Evolutionary conservation across 2,329 filamentous ascomycete species (phyloP).

Genomic region (Hypoxylon sp.): DNA sequence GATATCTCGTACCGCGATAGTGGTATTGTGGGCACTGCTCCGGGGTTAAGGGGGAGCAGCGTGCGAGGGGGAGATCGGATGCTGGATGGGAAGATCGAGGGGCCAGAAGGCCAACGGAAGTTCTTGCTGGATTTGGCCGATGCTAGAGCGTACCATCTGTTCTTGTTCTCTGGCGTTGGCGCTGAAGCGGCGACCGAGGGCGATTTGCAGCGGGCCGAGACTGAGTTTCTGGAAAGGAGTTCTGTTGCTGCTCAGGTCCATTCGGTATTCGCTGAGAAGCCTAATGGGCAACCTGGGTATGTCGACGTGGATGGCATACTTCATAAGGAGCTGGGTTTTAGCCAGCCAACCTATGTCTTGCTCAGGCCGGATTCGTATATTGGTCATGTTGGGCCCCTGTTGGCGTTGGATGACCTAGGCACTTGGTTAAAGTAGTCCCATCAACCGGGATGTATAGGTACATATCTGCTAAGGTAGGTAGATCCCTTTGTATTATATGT

Average conservation of each 20-base stretch:
- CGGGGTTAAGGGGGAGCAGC: background rate
- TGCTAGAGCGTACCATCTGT: background rate
- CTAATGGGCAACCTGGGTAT: constrained; percentile 3
- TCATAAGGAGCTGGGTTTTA: constrained; percentile 4
- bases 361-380: constrained; percentile 8
- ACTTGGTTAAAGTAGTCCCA: background rate
- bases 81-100: constrained; percentile 2
- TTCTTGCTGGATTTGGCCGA: constrained; percentile 3
- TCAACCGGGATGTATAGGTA: no score
- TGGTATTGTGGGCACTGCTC: background rate
- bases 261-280: constrained; percentile 2
- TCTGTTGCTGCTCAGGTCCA: background rate
- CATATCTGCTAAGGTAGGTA: no score
- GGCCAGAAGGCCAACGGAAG: constrained; percentile 1
- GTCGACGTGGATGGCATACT: constrained; percentile 1
- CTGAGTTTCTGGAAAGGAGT: background rate
- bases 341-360: constrained; percentile 2
- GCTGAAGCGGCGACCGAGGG: background rate
- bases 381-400: constrained; percentile 1
- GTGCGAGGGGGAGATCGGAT: constrained; percentile 7
- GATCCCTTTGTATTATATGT: no score
- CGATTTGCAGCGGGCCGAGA: constrained; percentile 4
- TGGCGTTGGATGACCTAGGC: background rate
- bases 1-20: background rate
- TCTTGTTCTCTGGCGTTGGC: background rate